Conservation (phyloP, 2,329 filamentous ascomycete species). For the Fusarium guadeloupense region DNA sequence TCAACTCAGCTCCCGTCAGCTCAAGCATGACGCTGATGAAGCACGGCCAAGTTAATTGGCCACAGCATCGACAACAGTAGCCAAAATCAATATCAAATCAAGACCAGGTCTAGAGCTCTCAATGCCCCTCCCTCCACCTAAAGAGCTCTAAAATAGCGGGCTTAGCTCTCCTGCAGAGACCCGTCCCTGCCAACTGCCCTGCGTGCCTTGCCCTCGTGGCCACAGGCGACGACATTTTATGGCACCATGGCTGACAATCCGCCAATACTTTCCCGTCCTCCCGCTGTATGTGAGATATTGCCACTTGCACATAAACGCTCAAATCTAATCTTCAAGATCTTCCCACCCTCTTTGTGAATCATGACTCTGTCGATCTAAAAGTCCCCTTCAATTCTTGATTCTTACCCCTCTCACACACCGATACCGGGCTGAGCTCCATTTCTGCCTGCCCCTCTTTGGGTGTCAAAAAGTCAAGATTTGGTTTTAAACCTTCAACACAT, state of each 20-base stretch:
- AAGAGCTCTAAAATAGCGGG: conserved; percentile 20
- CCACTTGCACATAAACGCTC: conserved; percentile 26
- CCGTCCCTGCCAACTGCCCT: conserved; percentile 29
- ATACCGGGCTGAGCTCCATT: conserved; percentile 35
- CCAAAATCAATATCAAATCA: too few relatives aligned
- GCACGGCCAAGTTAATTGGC: too few relatives aligned
- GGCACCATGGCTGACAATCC: conserved; percentile 3
- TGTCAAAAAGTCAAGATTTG: conserved; percentile 21
- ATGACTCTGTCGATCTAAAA: conserved; percentile 23
- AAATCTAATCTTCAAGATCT: conserved; percentile 17
- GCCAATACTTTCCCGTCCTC: background rate
- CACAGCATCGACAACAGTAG: too few relatives aligned
- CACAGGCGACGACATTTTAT: conserved; percentile 12
- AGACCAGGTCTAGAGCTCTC: background rate
- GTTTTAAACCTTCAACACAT: conserved; percentile 23
- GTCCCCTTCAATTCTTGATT: conserved; percentile 5
- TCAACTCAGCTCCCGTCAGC: too few relatives aligned
- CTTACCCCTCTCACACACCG: conserved; percentile 20
- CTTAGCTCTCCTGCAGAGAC: conserved; percentile 14
- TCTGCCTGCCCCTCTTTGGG: conserved; percentile 35
- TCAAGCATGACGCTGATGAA: too few relatives aligned
- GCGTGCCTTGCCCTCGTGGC: conserved; percentile 33
- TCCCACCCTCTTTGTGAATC: conserved; percentile 26
- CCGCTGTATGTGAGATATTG: conserved; percentile 8
- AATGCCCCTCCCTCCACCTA: conserved; percentile 23